Evolutionary conservation across 306 rosid species (phyloP).

Genomic region (Purshia tridentata): DNA sequence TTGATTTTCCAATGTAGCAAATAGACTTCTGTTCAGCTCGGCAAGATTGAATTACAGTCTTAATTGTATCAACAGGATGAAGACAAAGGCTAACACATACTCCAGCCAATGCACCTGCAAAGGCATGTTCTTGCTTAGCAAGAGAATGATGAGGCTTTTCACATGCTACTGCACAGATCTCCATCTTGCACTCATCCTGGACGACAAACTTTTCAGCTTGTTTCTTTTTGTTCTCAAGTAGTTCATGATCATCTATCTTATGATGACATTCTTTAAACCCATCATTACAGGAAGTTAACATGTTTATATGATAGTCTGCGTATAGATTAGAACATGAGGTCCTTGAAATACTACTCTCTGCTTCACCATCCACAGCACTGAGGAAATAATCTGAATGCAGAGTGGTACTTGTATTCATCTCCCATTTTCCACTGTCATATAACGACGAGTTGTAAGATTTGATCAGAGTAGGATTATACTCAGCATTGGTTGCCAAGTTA

Average conservation of each 20-base stretch:
- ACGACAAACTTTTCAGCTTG: conserved; percentile 27
- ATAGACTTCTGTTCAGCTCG: conserved; percentile 66
- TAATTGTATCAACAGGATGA: conserved; percentile 92
- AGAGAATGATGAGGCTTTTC: conserved; percentile 42
- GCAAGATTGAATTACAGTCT: conserved; percentile 85
- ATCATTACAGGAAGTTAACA: conserved; percentile 32
- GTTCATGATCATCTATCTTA: conserved; percentile 41
- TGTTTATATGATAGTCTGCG: conserved; percentile 40
- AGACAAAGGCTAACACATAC: conserved; percentile 85
- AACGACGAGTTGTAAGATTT: conserved; percentile 21
- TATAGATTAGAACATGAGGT: conserved; percentile 34
- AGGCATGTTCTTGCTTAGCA: conserved; percentile 80
- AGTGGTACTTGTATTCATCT: conserved; percentile 34
- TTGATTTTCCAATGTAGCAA: conserved; percentile 70
- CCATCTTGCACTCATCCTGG: conserved; percentile 36
- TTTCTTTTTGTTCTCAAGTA: conserved; percentile 37
- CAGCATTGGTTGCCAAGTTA: conserved; percentile 30
- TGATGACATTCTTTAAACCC: conserved; percentile 29
- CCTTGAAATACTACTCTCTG: conserved; percentile 34
- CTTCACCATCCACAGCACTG: conserved; percentile 27
- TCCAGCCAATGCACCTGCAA: conserved; percentile 97
- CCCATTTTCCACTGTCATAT: conserved; percentile 27
- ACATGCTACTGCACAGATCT: conserved; percentile 29
- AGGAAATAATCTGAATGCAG: conserved; percentile 55
- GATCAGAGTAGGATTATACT: conserved; percentile 23